Conservation (phyloP, 495 filamentous ascomycete species). For the Penicillium egyptiacum region DNA sequence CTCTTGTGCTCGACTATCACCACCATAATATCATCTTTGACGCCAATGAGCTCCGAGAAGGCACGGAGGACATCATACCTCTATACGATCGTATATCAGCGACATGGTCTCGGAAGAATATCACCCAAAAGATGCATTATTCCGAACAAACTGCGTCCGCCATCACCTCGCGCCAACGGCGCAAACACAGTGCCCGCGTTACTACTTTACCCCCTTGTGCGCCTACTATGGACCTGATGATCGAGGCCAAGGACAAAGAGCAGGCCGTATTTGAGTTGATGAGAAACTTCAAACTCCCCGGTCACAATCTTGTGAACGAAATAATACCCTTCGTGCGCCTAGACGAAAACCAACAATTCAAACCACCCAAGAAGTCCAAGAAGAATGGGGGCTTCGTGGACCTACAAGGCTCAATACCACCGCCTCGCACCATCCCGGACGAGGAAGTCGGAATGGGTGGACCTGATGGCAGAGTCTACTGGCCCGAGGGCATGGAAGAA, state of each 20-base stretch:
- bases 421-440: slow-evolving; percentile 51
- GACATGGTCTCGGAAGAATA: slow-evolving; percentile 84
- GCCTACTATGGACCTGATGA: slow-evolving; percentile 89
- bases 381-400: slow-evolving; percentile 52
- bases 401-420: slow-evolving; percentile 47
- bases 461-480: slow-evolving; percentile 81
- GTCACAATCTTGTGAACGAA: slow-evolving; percentile 71
- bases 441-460: slow-evolving; percentile 88
- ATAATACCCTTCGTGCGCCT: slow-evolving; percentile 72
- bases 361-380: slow-evolving; percentile 51
- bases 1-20: slow-evolving; percentile 88
- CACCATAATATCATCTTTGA: slow-evolving; percentile 96
- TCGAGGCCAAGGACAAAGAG: slow-evolving; percentile 98
- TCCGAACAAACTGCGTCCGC: slow-evolving; percentile 75
- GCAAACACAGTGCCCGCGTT: slow-evolving; percentile 83
- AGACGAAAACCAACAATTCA: slow-evolving; percentile 71
- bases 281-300: slow-evolving; percentile 79
- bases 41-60: slow-evolving; percentile 67
- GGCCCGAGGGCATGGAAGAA: slow-evolving; percentile 85
- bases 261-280: slow-evolving; percentile 95
- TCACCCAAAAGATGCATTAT: slow-evolving; percentile 96
- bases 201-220: slow-evolving; percentile 77
- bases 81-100: slow-evolving; percentile 73
- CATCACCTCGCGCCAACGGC: slow-evolving; percentile 69
- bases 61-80: slow-evolving; percentile 75